These are phyloP conservation scores for Amanita pseudoporphyria DNA, from an alignment of 768 basidiomycete species.

Conservation along the genomic window DNA sequence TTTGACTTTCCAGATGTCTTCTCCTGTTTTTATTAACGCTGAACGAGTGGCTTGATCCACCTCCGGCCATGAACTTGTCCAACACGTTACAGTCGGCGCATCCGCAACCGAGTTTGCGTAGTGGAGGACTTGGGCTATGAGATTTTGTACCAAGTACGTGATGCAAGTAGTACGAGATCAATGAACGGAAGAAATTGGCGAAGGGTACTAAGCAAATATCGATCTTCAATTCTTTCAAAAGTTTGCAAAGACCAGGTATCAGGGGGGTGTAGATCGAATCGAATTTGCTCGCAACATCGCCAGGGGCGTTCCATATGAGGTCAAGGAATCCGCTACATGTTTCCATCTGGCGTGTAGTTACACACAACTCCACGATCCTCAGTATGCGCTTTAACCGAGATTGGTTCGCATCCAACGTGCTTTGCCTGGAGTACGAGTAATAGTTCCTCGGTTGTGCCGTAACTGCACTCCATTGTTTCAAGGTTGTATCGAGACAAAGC, in stretches of 20 bases:
- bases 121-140: slow-evolving; percentile 4
- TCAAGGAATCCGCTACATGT: slow-evolving; percentile 16
- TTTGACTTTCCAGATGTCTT: not conserved
- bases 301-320: slow-evolving; percentile 13
- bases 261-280: slow-evolving; percentile 18
- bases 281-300: slow-evolving; percentile 13
- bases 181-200: slow-evolving; percentile 17
- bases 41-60: slow-evolving; percentile 9
- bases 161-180: slow-evolving; percentile 20
- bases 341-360: slow-evolving; percentile 13
- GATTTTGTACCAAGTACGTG: slow-evolving; percentile 18
- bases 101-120: slow-evolving; percentile 24
- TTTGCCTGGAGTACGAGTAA: not conserved
- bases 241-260: slow-evolving; percentile 14
- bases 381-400: slow-evolving; percentile 17
- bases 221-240: slow-evolving; percentile 11
- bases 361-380: slow-evolving; percentile 16
- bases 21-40: not conserved
- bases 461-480: slow-evolving; percentile 14
- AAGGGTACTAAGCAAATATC: slow-evolving; percentile 19
- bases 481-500: slow-evolving; percentile 11
- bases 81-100: slow-evolving; percentile 18
- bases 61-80: slow-evolving; percentile 18
- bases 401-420: not conserved
- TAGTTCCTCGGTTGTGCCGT: not conserved